phyloP scores from a whole-genome alignment of 73 alveolate species.

The Blepharisma japonicum region DNA sequence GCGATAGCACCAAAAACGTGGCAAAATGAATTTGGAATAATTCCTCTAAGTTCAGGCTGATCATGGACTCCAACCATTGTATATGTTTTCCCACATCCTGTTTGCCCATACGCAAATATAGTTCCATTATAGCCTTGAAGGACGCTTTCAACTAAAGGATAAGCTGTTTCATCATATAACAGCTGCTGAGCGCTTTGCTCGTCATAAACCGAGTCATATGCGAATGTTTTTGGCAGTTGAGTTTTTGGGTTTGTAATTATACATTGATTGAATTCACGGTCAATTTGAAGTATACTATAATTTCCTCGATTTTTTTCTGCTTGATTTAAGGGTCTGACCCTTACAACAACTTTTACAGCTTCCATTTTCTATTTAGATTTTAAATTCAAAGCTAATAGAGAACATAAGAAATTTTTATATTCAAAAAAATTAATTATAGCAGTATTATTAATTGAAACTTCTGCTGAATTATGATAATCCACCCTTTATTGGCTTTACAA shows the following conservation, averaged over 20 bases:
- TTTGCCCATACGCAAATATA: constrained; percentile 92
- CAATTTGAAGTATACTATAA: constrained; percentile 48
- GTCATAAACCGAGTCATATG: constrained; percentile 71
- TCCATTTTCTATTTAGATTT: background rate
- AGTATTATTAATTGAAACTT: no score
- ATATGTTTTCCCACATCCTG: constrained; percentile 95
- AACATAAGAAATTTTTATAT: no score
- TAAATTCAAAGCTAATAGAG: background rate
- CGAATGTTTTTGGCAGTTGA: constrained; percentile 55
- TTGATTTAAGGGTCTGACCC: constrained; percentile 59
- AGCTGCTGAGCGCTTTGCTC: constrained; percentile 64
- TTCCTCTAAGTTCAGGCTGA: constrained; percentile 71
- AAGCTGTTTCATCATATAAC: constrained; percentile 65
- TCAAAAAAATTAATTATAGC: no score
- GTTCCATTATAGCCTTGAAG: constrained; percentile 94
- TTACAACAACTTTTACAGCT: constrained; percentile 57
- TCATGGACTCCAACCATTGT: constrained; percentile 91
- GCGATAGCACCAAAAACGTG: constrained; percentile 87
- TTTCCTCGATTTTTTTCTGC: constrained; percentile 49
- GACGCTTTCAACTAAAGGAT: constrained; percentile 64
- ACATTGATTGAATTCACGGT: constrained; percentile 52
- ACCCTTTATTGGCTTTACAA: no score
- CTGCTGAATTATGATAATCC: no score
- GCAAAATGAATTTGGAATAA: constrained; percentile 88
- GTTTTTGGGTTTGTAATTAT: constrained; percentile 42